These are phyloP conservation scores for Cardamine resedifolia DNA, from an alignment of 345 rosid genomes.

Conservation along the genomic window DNA sequence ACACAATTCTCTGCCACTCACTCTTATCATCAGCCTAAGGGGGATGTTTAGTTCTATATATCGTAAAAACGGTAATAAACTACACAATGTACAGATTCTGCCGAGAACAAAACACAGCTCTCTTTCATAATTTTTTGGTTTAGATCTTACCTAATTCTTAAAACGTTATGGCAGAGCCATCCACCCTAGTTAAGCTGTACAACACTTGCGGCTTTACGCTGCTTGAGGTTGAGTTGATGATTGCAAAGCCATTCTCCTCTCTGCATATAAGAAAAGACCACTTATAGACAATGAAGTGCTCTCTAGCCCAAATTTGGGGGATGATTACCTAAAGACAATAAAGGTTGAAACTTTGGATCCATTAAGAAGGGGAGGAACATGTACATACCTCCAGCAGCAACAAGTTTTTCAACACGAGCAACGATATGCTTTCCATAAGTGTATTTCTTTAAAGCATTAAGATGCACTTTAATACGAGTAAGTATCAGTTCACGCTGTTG, in stretches of 20 bases:
- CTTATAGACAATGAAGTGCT: not conserved
- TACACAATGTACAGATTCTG: constrained; percentile 64
- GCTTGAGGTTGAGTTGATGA: constrained; percentile 11
- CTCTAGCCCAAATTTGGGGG: no score
- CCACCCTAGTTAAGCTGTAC: constrained; percentile 37
- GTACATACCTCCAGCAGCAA: constrained; percentile 84
- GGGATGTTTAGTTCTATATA: constrained; percentile 47
- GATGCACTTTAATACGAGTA: constrained; percentile 79
- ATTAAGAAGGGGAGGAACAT: not conserved
- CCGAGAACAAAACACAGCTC: constrained; percentile 46
- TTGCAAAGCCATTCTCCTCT: constrained; percentile 36
- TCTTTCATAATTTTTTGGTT: constrained; percentile 23
- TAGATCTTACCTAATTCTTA: constrained; percentile 40
- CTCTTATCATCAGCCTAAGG: constrained; percentile 37
- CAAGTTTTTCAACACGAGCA: constrained; percentile 95
- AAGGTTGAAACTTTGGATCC: not conserved
- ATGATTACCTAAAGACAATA: no score
- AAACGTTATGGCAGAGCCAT: constrained; percentile 39
- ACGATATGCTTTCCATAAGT: constrained; percentile 98
- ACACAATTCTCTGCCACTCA: constrained; percentile 48
- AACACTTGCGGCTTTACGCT: constrained; percentile 24
- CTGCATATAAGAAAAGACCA: not conserved
- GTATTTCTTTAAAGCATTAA: constrained; percentile 87
- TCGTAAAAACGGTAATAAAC: constrained; percentile 48
- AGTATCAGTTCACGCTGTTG: constrained; percentile 83